Percentiles rank a stretch among this genome's conserved stretches.
These are phyloP conservation scores for Psilocybe cubensis DNA, from an alignment of 768 basidiomycete genomes.

Conservation along the genomic window DNA sequence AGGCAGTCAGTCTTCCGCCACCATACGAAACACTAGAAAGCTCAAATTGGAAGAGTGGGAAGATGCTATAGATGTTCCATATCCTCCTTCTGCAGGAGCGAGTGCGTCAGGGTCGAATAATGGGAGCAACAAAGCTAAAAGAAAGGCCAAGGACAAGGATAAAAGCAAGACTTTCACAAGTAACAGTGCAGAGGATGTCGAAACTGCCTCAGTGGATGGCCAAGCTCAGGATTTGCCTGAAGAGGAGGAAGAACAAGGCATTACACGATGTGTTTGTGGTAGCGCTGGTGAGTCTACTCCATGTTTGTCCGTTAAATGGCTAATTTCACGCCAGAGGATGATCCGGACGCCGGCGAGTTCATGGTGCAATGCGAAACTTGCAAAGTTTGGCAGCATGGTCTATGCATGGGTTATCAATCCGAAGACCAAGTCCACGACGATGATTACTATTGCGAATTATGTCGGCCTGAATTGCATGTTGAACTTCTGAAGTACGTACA, in stretches of 20 bases:
- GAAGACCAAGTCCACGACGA: conserved; percentile 73
- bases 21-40: conserved; percentile 53
- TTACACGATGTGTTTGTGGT: conserved; percentile 88
- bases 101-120: conserved; percentile 34
- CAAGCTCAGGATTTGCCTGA: conserved; percentile 46
- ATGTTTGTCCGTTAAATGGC: conserved; percentile 25
- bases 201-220: conserved; percentile 33
- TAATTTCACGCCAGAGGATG: conserved; percentile 56
- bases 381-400: conserved; percentile 97
- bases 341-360: conserved; percentile 87
- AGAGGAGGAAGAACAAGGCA: conserved; percentile 65
- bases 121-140: conserved; percentile 46
- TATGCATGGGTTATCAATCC: conserved; percentile 91
- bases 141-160: conserved; percentile 71
- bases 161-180: conserved; percentile 39
- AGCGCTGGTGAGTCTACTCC: conserved; percentile 60
- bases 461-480: conserved; percentile 83
- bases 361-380: conserved; percentile 98
- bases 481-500: conserved; percentile 77
- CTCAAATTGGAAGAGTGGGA: conserved; percentile 78
- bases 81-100: conserved; percentile 32
- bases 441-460: conserved; percentile 94
- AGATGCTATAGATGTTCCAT: conserved; percentile 56
- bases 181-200: conserved; percentile 27
- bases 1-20: conserved; percentile 41